phyloP scores from a whole-genome alignment of 139 green algal genomes.

The Pseudopediastrum boryanum region DNA sequence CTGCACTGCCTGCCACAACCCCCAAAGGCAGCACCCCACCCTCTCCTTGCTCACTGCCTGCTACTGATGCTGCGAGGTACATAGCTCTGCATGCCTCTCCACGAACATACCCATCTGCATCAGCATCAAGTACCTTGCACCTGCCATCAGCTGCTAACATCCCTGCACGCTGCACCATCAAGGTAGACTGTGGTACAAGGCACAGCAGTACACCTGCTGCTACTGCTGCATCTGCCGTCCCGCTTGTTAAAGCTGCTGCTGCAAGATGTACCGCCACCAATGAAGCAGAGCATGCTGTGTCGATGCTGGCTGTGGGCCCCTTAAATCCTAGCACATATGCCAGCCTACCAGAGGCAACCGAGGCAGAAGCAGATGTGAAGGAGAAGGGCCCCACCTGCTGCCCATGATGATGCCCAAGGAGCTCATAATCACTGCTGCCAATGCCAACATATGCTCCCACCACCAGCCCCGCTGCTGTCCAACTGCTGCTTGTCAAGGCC shows the following conservation, averaged over 20 bases:
- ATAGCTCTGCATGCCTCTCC: slow-evolving; percentile 44
- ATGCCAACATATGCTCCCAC: slow-evolving; percentile 58
- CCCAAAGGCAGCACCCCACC: slow-evolving; percentile 2
- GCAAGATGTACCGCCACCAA: slow-evolving; percentile 72
- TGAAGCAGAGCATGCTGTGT: slow-evolving; percentile 83
- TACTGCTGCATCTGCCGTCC: slow-evolving; percentile 39
- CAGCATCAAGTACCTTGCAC: slow-evolving; percentile 79
- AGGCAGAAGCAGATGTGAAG: slow-evolving; percentile 68
- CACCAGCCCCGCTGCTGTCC: neutral
- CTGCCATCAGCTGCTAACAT: slow-evolving; percentile 64
- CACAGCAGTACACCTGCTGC: slow-evolving; percentile 78
- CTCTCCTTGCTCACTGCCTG: neutral
- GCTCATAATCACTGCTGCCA: slow-evolving; percentile 64
- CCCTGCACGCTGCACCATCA: slow-evolving; percentile 34
- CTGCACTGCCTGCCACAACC: slow-evolving; percentile 41
- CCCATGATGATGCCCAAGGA: slow-evolving; percentile 14
- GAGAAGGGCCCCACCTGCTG: slow-evolving; percentile 41
- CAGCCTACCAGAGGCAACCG: slow-evolving; percentile 75
- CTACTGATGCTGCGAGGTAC: slow-evolving; percentile 5
- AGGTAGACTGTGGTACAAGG: slow-evolving; percentile 59
- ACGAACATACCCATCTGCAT: slow-evolving; percentile 83
- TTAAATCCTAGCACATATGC: slow-evolving; percentile 81
- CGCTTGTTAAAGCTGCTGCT: slow-evolving; percentile 32
- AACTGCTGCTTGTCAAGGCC: neutral
- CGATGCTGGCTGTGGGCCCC: slow-evolving; percentile 76